Evolutionary conservation across 2,329 filamentous ascomycete genomes (phyloP), one percentile per base, ranked within the genome.

Genomic region (Aspergillus sp.): DNA sequence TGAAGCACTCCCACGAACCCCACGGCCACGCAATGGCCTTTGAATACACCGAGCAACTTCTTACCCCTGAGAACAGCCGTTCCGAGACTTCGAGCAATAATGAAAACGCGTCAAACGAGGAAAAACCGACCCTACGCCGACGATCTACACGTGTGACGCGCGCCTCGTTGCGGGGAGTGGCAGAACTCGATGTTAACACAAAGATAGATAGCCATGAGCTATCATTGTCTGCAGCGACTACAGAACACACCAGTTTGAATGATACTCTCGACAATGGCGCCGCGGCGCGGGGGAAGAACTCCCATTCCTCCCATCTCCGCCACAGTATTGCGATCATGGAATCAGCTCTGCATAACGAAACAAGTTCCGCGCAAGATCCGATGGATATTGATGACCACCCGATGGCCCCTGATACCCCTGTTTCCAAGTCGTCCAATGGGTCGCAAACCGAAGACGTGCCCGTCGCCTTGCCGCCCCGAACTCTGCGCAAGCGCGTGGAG

Each of bases 11-110:
- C 43, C 66, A 68, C 57, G 66, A 68, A 51, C 65, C 59, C 56
- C 52, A 62, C 55, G 67, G 72, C 50, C 68, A 71, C 53, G 62
- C 64, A 53, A 72, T 69, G 63, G 67, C 62, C 48, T 65, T 74
- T 38, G 71, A 75, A 48, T 67, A 73, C 17, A 67, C 72, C 17
- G 72, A 73, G 63, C 72, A 76, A 59, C 68, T 76, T n/a, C 67
- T 77, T 17, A 77, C 75, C 3, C 75, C 75, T 53, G 74, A 76
- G 54, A 74, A 75, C 41, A 77, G 75, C 58, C 73, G 71, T 53
- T 78, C 74, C n/a, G 75, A 77, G 55, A 75, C 73, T 2, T 75
- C 74, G 5, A 77, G 74, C 63, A 73, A 72, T 61, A 71, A 71
- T 63, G 71, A 73, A 57, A 69, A 72, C 63, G 68, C 69, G 62